phyloP scores from a whole-genome alignment of 164 flowering plant genomes.

The Aristolochia contorta region DNA sequence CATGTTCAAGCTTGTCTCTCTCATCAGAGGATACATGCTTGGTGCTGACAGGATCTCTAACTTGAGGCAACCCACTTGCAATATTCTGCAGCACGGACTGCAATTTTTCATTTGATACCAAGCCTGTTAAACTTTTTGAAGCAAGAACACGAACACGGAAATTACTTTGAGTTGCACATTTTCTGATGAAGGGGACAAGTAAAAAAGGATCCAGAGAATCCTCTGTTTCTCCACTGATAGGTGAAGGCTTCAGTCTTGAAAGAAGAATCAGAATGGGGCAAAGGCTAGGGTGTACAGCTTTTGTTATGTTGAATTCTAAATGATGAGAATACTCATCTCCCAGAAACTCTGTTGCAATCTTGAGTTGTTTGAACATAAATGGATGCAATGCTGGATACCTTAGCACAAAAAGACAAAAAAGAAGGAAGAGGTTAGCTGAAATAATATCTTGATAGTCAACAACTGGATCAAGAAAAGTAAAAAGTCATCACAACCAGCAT shows the following conservation, averaged over 20 bases:
- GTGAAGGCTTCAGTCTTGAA: slow-evolving; percentile 95
- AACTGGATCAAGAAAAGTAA: neutral
- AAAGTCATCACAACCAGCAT: no score
- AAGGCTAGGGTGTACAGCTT: slow-evolving; percentile 85
- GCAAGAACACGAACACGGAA: slow-evolving; percentile 85
- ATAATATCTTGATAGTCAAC: neutral
- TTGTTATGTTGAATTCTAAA: slow-evolving; percentile 42
- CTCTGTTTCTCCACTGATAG: slow-evolving; percentile 60
- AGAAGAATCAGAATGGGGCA: slow-evolving; percentile 85
- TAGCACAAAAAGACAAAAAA: slow-evolving; percentile 6
- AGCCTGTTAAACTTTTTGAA: slow-evolving; percentile 74
- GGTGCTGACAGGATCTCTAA: slow-evolving; percentile 4
- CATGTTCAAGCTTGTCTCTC: slow-evolving; percentile 10
- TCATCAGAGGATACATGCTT: slow-evolving; percentile 6
- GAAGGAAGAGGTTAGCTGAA: neutral
- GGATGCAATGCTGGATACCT: slow-evolving; percentile 92
- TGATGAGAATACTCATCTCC: slow-evolving; percentile 28
- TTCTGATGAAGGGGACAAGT: slow-evolving; percentile 75
- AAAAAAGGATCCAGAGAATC: slow-evolving; percentile 82
- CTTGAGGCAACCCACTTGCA: slow-evolving; percentile 60
- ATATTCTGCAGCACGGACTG: slow-evolving; percentile 45
- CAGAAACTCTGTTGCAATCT: slow-evolving; percentile 67
- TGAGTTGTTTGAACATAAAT: slow-evolving; percentile 58
- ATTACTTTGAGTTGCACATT: slow-evolving; percentile 84
- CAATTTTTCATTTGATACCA: slow-evolving; percentile 89